Evolutionary conservation across 1,284 basidiomycete species (phyloP).

Genomic region (Chalciporus sp.): DNA sequence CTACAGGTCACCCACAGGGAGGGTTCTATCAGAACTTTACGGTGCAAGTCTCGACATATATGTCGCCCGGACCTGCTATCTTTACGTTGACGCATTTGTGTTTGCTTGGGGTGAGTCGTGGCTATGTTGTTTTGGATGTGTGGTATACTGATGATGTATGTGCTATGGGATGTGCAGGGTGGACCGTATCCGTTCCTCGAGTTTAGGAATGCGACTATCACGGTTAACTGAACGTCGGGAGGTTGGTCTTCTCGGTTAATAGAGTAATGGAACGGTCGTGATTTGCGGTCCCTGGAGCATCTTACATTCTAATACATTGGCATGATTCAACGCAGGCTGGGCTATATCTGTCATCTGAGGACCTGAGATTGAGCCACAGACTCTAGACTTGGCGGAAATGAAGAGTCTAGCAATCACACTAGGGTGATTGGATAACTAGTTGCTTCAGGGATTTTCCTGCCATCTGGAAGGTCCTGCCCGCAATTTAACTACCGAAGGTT

Average conservation of each 20-base stretch:
- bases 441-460: too few species aligned
- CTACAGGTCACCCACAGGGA: conserved; percentile 20
- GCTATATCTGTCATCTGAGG: too few species aligned
- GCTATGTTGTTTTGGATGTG: neutral
- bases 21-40: conserved; percentile 38
- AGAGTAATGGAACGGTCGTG: neutral
- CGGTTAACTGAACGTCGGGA: neutral
- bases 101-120: conserved; percentile 31
- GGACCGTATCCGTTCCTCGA: conserved; percentile 29
- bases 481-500: too few species aligned
- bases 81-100: conserved; percentile 36
- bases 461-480: too few species aligned
- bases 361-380: too few species aligned
- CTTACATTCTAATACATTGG: too few species aligned
- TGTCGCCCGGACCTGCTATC: conserved; percentile 23
- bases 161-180: conserved; percentile 21
- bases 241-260: too few species aligned
- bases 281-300: neutral
- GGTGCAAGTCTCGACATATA: conserved; percentile 15
- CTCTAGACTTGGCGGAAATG: too few species aligned
- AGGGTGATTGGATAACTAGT: too few species aligned
- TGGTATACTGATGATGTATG: conserved; percentile 7
- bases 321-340: too few species aligned
- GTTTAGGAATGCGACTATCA: conserved; percentile 24
- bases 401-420: too few species aligned